Evolutionary conservation across 495 filamentous ascomycete species (phyloP), one percentile per base, ranked within the genome.

Genomic region (Aspergillus bertholletiae): DNA sequence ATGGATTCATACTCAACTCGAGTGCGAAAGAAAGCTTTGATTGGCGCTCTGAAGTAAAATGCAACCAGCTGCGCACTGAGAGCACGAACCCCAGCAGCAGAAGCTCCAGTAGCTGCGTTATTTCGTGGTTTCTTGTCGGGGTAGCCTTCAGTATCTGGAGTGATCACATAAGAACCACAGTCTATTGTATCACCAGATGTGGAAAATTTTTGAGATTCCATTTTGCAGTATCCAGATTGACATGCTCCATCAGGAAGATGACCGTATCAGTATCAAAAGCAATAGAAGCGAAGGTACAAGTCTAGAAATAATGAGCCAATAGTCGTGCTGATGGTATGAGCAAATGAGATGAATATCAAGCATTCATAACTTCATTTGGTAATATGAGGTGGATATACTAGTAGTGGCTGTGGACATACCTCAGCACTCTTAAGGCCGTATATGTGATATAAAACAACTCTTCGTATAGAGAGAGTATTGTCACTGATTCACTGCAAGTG

Each of bases 41-140:
- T 85, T 2, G 92, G 92, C 2, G 89, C 88, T 54, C 92, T 76
- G 61, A 96, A 96, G 68, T 94, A 96, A 60, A 96, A 95, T 22
- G 90, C 85, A 39, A 96, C 77, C 45, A 87, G 68, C 60, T 92
- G 88, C 4, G 89, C 84, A 60, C 84, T 88, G 51, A 95, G 63
- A 23, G 91, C 90, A 49, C 92, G 86, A 40, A 88, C 86, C 28
- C 88, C 81, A 9, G 92, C 91, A 13, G 90, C 90, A 24, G 88
- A 87, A 6, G 85, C 63, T 43, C 83, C 84, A 13, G 88, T 92
- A 12, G 89, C 87, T 21, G 89, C 88, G 80, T 89, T 87, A 60
- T 78, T 85, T 51, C 77, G 76, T 27, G 80, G 74, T 22, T 80
- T 67, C 48, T 62, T 66, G 40, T 64, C 67, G 47, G 64, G 24